Percentiles rank a stretch among this genome's conserved stretches.
phyloP scores from a whole-genome alignment of 1,284 basidiomycete species.

The Farysia itapuensis region DNA sequence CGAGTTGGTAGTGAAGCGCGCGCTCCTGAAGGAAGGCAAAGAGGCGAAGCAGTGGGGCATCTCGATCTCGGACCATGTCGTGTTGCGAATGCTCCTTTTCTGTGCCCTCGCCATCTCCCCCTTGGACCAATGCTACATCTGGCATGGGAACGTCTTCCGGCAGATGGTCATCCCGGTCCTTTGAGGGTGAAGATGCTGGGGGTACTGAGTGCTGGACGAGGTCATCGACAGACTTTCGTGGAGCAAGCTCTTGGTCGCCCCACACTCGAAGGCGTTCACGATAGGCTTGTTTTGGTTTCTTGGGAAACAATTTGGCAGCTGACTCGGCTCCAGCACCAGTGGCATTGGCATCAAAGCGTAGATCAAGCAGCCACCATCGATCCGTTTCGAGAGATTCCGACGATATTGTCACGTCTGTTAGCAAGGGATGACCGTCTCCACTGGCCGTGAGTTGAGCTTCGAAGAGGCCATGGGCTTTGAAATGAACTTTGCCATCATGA shows the following conservation, averaged over 20 bases:
- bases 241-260: constrained; percentile 42
- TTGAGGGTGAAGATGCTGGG: neutral
- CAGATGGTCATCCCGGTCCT: no score
- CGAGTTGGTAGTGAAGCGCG: constrained; percentile 52
- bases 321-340: constrained; percentile 32
- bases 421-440: neutral
- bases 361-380: constrained; percentile 53
- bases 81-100: neutral
- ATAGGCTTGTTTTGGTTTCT: constrained; percentile 36
- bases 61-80: constrained; percentile 3
- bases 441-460: constrained; percentile 63
- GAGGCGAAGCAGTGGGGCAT: constrained; percentile 35
- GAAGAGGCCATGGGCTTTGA: constrained; percentile 74
- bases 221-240: constrained; percentile 3
- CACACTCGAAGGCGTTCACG: constrained; percentile 30
- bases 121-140: no score
- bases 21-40: constrained; percentile 50
- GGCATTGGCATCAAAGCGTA: constrained; percentile 45
- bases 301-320: constrained; percentile 20
- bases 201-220: neutral
- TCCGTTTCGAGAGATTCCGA: neutral
- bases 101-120: neutral
- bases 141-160: no score
- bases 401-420: neutral
- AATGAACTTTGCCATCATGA: constrained; percentile 77